Evolutionary conservation across 192 early-diverging fungal genomes (phyloP).

Genomic region (Coemansia sp.): DNA sequence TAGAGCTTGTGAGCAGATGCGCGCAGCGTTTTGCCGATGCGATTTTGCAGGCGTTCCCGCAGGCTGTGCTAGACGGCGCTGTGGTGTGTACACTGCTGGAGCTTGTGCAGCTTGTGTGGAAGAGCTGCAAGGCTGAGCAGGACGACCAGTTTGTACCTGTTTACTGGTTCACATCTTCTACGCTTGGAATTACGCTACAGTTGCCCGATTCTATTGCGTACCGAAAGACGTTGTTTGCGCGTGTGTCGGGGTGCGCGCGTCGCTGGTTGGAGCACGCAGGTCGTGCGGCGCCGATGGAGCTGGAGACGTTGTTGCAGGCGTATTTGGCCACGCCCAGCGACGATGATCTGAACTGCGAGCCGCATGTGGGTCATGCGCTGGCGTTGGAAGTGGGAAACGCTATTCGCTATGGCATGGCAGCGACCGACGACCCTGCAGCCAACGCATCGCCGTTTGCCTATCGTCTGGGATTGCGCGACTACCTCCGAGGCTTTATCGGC

Average conservation of each 20-base stretch:
- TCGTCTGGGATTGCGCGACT: slow-evolving; percentile 38
- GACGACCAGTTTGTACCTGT: slow-evolving; percentile 75
- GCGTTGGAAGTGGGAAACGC: slow-evolving; percentile 62
- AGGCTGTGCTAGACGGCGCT: slow-evolving; percentile 73
- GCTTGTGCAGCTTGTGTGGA: slow-evolving; percentile 78
- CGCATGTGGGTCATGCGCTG: slow-evolving; percentile 71
- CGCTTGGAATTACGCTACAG: slow-evolving; percentile 65
- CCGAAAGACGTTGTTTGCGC: slow-evolving; percentile 65
- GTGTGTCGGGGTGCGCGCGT: slow-evolving; percentile 60
- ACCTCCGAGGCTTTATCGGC: slow-evolving; percentile 36
- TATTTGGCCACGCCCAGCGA: slow-evolving; percentile 67
- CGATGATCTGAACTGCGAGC: slow-evolving; percentile 56
- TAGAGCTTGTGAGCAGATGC: slow-evolving; percentile 67
- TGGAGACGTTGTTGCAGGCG: slow-evolving; percentile 66
- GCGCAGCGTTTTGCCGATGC: slow-evolving; percentile 63
- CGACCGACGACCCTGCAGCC: slow-evolving; percentile 11
- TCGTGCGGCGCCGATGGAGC: slow-evolving; percentile 66
- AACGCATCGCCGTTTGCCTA: slow-evolving; percentile 47
- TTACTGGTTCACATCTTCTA: slow-evolving; percentile 66
- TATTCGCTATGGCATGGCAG: slow-evolving; percentile 21
- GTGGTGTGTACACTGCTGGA: slow-evolving; percentile 76
- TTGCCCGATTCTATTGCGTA: slow-evolving; percentile 72
- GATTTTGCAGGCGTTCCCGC: slow-evolving; percentile 67
- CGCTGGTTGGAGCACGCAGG: slow-evolving; percentile 69
- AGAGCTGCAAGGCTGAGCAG: slow-evolving; percentile 73